Conservation (phyloP, 352 stramenopile genomes). For the Thraustochytrium striatum region DNA sequence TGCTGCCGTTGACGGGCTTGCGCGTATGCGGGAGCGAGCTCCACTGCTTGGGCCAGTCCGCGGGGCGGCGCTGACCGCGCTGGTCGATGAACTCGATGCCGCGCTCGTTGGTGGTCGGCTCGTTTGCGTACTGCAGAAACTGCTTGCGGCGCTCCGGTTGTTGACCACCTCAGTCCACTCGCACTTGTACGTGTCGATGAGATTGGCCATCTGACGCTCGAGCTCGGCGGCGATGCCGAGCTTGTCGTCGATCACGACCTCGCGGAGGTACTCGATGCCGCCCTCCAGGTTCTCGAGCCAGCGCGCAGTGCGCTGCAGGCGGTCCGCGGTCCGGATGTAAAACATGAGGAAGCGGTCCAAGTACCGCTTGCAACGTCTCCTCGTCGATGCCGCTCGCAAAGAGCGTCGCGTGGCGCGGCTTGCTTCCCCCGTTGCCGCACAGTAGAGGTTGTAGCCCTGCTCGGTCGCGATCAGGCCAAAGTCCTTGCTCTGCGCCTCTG, state of each 20-base stretch:
- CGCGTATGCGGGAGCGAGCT: constrained; percentile 61
- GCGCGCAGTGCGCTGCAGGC: constrained; percentile 77
- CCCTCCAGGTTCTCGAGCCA: constrained; percentile 76
- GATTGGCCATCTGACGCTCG: constrained; percentile 71
- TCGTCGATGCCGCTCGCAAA: constrained; percentile 70
- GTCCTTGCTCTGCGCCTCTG: constrained; percentile 82
- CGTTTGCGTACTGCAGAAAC: constrained; percentile 85
- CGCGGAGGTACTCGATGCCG: constrained; percentile 69
- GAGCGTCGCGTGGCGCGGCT: constrained; percentile 73
- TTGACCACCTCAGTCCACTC: constrained; percentile 86
- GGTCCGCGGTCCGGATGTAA: constrained; percentile 77
- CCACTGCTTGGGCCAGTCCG: constrained; percentile 64
- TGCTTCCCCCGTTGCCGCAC: constrained; percentile 77
- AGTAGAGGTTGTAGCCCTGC: constrained; percentile 83
- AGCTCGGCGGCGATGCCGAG: constrained; percentile 76
- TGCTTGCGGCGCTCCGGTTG: constrained; percentile 66
- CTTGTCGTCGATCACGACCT: constrained; percentile 80
- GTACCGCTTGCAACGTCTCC: constrained; percentile 75
- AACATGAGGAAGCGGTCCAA: constrained; percentile 85
- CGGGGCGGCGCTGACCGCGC: constrained; percentile 61
- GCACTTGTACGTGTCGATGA: constrained; percentile 86
- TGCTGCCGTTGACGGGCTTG: constrained; percentile 59
- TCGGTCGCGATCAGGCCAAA: constrained; percentile 87
- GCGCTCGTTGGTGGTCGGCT: constrained; percentile 65
- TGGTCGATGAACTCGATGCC: constrained; percentile 78